These are phyloP conservation scores for Dendrocalamus sinicus DNA, from an alignment of 176 grass and related monocot species.

Conservation along the genomic window DNA sequence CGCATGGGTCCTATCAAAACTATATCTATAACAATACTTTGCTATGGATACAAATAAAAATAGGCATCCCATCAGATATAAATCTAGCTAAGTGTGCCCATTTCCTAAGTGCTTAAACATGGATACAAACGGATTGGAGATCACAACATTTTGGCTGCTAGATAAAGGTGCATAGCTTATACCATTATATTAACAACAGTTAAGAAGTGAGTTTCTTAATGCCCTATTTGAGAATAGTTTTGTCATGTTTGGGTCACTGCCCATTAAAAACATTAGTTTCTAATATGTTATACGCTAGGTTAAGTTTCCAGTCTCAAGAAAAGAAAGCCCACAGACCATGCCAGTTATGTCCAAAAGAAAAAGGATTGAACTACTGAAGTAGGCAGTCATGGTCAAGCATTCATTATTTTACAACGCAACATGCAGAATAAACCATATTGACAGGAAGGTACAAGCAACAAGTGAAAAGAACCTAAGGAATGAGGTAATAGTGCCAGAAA, in stretches of 20 bases:
- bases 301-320: no score
- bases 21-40: neutral
- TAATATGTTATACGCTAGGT: no score
- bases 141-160: neutral
- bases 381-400: no score
- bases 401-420: no score
- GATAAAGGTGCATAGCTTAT: neutral
- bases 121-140: neutral
- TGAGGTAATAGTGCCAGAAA: neutral
- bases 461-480: neutral
- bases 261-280: no score
- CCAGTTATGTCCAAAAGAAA: no score
- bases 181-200: neutral
- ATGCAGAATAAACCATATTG: conserved; percentile 17
- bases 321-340: no score
- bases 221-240: neutral
- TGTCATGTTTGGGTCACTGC: neutral
- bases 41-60: neutral
- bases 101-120: neutral
- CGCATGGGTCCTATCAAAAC: neutral
- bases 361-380: no score
- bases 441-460: neutral
- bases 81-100: neutral
- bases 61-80: neutral
- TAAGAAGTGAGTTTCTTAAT: neutral